phyloP scores from a whole-genome alignment of 2,329 filamentous ascomycete species.

The Penicillium sp. region DNA sequence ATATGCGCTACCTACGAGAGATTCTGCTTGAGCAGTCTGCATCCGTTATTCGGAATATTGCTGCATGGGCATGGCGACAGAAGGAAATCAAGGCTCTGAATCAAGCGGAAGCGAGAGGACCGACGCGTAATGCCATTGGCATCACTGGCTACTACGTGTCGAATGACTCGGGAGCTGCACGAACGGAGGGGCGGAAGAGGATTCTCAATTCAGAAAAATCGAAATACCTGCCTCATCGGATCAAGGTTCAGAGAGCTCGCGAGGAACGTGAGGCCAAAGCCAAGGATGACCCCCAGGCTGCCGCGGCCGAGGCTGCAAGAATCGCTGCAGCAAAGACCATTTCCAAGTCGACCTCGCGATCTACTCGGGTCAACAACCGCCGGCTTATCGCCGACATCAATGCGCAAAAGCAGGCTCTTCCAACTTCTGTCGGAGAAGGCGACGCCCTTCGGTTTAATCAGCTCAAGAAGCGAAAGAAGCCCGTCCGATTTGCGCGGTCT shows the following conservation, averaged over 20 bases:
- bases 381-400: slow-evolving; percentile 93
- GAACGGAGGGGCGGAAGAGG: slow-evolving; percentile 91
- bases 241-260: slow-evolving; percentile 87
- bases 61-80: slow-evolving; percentile 68
- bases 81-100: slow-evolving; percentile 71
- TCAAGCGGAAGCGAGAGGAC: slow-evolving; percentile 54
- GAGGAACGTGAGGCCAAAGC: slow-evolving; percentile 81
- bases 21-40: slow-evolving; percentile 49
- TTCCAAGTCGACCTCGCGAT: slow-evolving; percentile 85
- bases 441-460: slow-evolving; percentile 97
- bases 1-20: slow-evolving; percentile 56
- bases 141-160: slow-evolving; percentile 76
- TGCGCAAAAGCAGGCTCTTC: slow-evolving; percentile 76
- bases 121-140: slow-evolving; percentile 51
- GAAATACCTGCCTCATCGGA: slow-evolving; percentile 94
- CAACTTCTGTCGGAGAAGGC: slow-evolving; percentile 71
- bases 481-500: slow-evolving; percentile 93
- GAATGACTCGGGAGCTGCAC: slow-evolving; percentile 78
- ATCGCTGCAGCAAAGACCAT: slow-evolving; percentile 75
- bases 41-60: slow-evolving; percentile 56
- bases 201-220: slow-evolving; percentile 97
- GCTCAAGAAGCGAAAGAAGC: slow-evolving; percentile 98
- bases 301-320: slow-evolving; percentile 68
- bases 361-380: slow-evolving; percentile 92
- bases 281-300: slow-evolving; percentile 61